These are phyloP conservation scores for Pseudocercospora eumusae DNA, from an alignment of 2,329 filamentous ascomycete genomes.

Conservation along the genomic window DNA sequence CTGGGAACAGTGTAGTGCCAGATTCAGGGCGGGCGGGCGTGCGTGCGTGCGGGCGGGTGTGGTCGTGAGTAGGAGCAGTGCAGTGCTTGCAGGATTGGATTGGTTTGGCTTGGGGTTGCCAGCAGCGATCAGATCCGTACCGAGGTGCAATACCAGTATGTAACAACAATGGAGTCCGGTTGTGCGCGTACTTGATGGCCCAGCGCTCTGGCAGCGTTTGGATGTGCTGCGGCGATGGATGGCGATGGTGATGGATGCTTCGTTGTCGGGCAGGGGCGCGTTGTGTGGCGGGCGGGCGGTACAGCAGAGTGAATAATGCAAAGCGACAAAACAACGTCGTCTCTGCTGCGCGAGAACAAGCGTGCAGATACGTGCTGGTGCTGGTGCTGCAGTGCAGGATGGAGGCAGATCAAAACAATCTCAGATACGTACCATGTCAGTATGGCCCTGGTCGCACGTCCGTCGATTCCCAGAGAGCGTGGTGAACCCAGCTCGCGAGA, in stretches of 20 bases:
- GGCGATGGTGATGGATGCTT: slow-evolving; percentile 1
- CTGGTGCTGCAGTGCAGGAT: no score
- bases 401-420: slow-evolving; percentile 13
- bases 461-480: slow-evolving; percentile 10
- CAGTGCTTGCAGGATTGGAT: not conserved
- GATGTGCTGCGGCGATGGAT: not conserved
- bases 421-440: slow-evolving; percentile 13
- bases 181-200: not conserved
- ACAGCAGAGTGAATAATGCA: slow-evolving; percentile 1
- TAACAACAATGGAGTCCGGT: not conserved
- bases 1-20: slow-evolving; percentile 12
- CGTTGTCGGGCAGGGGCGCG: slow-evolving; percentile 10
- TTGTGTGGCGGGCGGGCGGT: slow-evolving; percentile 5
- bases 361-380: slow-evolving; percentile 13
- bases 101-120: not conserved
- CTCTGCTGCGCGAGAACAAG: not conserved
- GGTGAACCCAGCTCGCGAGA: slow-evolving; percentile 10
- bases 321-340: not conserved
- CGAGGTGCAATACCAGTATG: not conserved
- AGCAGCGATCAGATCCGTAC: not conserved
- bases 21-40: not conserved
- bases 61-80: not conserved
- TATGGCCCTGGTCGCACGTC: slow-evolving; percentile 9
- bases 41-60: not conserved
- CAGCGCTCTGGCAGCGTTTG: not conserved